Evolutionary conservation across 768 basidiomycete species (phyloP).

Genomic region (Tricholoma flavovirens): DNA sequence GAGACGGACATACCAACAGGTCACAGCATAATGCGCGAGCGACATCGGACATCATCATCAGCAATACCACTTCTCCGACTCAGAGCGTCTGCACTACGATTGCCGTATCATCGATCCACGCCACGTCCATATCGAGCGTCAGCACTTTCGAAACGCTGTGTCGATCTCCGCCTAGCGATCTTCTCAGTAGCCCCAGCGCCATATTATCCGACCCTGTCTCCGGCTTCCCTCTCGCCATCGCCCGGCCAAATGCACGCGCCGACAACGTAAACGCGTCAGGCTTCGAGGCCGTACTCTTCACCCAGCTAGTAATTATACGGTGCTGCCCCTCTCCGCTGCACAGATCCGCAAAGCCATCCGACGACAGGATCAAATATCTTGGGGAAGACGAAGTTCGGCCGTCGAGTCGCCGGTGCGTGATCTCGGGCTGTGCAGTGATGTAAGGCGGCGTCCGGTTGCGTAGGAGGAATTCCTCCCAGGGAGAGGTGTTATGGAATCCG

Average conservation of each 20-base stretch:
- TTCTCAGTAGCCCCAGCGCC: constrained; percentile 53
- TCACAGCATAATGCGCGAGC: neutral
- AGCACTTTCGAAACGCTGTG: constrained; percentile 50
- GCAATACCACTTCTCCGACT: constrained; percentile 8
- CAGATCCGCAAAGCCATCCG: constrained; percentile 62
- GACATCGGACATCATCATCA: neutral
- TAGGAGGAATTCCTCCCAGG: constrained; percentile 64
- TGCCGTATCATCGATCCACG: constrained; percentile 67
- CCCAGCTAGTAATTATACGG: constrained; percentile 48
- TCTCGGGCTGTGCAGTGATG: constrained; percentile 59
- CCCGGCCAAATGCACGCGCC: constrained; percentile 3
- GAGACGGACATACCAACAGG: neutral
- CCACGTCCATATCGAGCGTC: constrained; percentile 57
- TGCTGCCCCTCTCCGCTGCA: constrained; percentile 44
- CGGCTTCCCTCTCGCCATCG: neutral
- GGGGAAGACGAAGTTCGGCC: constrained; percentile 21
- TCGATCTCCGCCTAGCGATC: constrained; percentile 52
- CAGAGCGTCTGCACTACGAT: constrained; percentile 58
- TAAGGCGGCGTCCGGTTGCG: constrained; percentile 62
- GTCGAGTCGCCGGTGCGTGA: constrained; percentile 48
- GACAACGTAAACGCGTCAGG: constrained; percentile 12
- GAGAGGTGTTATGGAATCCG: constrained; percentile 53
- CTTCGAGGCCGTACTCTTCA: constrained; percentile 33
- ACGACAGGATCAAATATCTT: constrained; percentile 57
- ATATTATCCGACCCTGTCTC: constrained; percentile 32